phyloP scores from a whole-genome alignment of 192 early-diverging fungal genomes.

The Oehlia diaphana region DNA sequence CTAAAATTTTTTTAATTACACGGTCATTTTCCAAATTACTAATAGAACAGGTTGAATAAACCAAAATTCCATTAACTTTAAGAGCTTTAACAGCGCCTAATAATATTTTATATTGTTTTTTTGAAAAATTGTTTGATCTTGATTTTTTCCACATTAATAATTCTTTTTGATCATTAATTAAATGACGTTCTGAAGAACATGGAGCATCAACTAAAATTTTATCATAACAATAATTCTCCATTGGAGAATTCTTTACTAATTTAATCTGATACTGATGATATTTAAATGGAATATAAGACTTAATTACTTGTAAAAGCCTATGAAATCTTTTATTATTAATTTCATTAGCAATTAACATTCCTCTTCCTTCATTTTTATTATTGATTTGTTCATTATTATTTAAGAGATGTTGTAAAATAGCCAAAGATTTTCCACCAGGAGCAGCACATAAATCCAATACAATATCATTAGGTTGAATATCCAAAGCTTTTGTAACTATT shows the following conservation, averaged over 20 bases:
- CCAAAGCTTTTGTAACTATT: slow-evolving; percentile 69
- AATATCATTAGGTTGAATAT: slow-evolving; percentile 64
- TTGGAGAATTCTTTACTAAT: slow-evolving; percentile 22
- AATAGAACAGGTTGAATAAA: slow-evolving; percentile 58
- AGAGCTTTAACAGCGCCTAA: slow-evolving; percentile 38
- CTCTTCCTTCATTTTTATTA: background rate
- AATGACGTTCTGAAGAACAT: slow-evolving; percentile 55
- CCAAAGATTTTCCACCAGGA: slow-evolving; percentile 55
- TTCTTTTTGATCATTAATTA: slow-evolving; percentile 47
- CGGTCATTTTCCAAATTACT: slow-evolving; percentile 50
- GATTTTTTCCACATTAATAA: slow-evolving; percentile 45
- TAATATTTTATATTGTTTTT: slow-evolving; percentile 43
- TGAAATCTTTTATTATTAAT: slow-evolving; percentile 39
- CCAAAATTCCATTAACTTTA: slow-evolving; percentile 41
- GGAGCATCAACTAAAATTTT: slow-evolving; percentile 56
- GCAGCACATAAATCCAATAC: slow-evolving; percentile 71
- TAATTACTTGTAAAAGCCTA: slow-evolving; percentile 45
- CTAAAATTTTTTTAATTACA: slow-evolving; percentile 45
- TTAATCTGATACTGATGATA: slow-evolving; percentile 1
- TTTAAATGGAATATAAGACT: slow-evolving; percentile 40
- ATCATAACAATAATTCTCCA: slow-evolving; percentile 32
- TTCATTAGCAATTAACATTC: slow-evolving; percentile 47
- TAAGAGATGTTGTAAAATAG: slow-evolving; percentile 46
- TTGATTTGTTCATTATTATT: background rate
- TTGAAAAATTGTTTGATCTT: slow-evolving; percentile 39